Conservation (phyloP, 306 rosid genomes). For the Pachyrhizus erosus region DNA sequence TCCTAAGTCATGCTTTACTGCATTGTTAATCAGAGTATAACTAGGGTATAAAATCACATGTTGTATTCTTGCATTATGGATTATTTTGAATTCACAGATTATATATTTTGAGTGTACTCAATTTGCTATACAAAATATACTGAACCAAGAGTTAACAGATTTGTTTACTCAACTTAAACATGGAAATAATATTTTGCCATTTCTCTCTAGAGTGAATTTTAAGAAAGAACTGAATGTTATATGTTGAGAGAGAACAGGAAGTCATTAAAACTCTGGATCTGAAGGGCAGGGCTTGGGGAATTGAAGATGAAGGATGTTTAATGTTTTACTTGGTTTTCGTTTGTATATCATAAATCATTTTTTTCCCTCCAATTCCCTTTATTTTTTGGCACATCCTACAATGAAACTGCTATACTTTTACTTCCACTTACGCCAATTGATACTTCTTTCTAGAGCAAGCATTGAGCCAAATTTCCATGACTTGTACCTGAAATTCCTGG, state of each 20-base stretch:
- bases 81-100: too few species aligned
- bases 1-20: not conserved
- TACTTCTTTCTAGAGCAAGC: constrained; percentile 77
- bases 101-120: not conserved
- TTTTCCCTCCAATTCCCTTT: not conserved
- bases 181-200: not conserved
- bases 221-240: not conserved
- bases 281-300: not conserved
- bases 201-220: constrained; percentile 17
- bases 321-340: not conserved
- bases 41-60: not conserved
- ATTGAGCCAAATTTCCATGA: constrained; percentile 99
- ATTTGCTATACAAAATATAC: not conserved
- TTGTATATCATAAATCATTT: not conserved
- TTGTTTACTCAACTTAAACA: constrained; percentile 8
- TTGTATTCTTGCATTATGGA: not conserved
- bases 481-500: constrained; percentile 88
- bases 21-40: not conserved
- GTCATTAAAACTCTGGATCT: not conserved
- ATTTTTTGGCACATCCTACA: not conserved
- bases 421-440: not conserved
- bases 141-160: not conserved
- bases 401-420: not conserved
- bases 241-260: not conserved
- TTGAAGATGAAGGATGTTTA: not conserved